Evolutionary conservation across 2,329 filamentous ascomycete genomes (phyloP).

Genomic region (Xylaria digitata): DNA sequence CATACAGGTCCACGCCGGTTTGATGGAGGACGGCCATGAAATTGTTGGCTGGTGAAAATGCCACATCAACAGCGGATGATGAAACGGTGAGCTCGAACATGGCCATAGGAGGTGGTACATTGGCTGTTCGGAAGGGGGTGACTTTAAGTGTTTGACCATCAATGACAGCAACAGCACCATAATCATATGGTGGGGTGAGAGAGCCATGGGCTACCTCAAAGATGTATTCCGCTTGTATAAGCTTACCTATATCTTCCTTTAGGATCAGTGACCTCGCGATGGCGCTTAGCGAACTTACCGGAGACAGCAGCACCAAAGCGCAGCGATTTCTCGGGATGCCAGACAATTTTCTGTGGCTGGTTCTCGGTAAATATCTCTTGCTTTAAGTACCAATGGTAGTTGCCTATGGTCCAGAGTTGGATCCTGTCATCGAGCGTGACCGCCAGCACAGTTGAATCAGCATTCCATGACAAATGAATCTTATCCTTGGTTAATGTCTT

Average conservation of each 20-base stretch:
- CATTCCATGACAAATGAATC: slow-evolving; percentile 85
- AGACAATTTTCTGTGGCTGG: slow-evolving; percentile 60
- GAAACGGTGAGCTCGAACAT: slow-evolving; percentile 76
- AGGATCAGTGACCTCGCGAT: slow-evolving; percentile 31
- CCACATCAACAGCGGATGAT: slow-evolving; percentile 76
- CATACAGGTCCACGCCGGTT: slow-evolving; percentile 73
- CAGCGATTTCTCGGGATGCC: slow-evolving; percentile 89
- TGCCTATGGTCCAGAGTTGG: slow-evolving; percentile 97
- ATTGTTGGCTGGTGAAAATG: slow-evolving; percentile 73
- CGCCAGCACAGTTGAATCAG: slow-evolving; percentile 89
- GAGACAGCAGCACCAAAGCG: slow-evolving; percentile 68
- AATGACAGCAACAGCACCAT: slow-evolving; percentile 83
- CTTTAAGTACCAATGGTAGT: slow-evolving; percentile 98
- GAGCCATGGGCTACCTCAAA: slow-evolving; percentile 77
- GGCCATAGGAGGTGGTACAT: slow-evolving; percentile 93
- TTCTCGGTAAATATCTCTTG: slow-evolving; percentile 74
- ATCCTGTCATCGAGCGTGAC: slow-evolving; percentile 78
- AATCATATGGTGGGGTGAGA: slow-evolving; percentile 76
- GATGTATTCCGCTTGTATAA: slow-evolving; percentile 74
- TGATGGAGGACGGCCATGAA: slow-evolving; percentile 79
- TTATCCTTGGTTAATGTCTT: slow-evolving; percentile 64
- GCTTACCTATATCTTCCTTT: slow-evolving; percentile 51
- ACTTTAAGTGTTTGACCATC: slow-evolving; percentile 84
- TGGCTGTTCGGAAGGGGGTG: slow-evolving; percentile 85
- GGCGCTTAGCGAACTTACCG: slow-evolving; percentile 54